Evolutionary conservation across 495 filamentous ascomycete genomes (phyloP), one percentile per base, ranked within the genome.

Genomic region (Daldinia concentrica): DNA sequence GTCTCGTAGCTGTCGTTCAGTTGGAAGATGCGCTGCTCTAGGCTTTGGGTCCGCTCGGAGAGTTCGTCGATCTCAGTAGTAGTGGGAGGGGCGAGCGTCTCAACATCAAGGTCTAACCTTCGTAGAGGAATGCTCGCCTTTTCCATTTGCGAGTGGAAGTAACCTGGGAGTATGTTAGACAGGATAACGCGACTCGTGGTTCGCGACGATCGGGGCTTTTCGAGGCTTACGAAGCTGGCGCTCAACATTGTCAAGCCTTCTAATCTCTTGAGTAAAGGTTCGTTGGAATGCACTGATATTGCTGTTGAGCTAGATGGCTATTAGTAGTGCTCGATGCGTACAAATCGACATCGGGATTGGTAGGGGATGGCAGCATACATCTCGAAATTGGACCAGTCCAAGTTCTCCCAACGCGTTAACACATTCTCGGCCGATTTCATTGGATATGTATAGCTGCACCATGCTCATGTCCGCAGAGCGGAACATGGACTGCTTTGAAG

Each of bases 381-480:
- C 95, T 80, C 95, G 88, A 79, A 98, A 98, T 82, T 98, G 93
- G 73, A 98, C 91, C 77, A 94, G 86, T 62, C 95, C 95, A 74
- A 99, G 86, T 85, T 98, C 95, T 73, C 95, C 95, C 69, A 99
- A 85, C 58, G 95, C 95, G 78, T 93, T 97, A 64, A 98, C 93
- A 71, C 97, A 94, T 85, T 99, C 95, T 79, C 95, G 89, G 72
- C 96, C 94, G 68, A 98, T 98, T 85, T 99, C 95, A 75, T 97
- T 98, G 70, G 95, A 92, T 76, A 98, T 94, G 83, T 98, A 99
- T 74, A 99, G 90, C 88, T 98, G 95, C 79, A 96, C 96, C 88
- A 99, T 90, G 87, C 93, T 97, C 95, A 99, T 99, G 82, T 98
- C 94, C 91, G 93, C 90, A 78, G 96, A 98, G 86, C 96, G 95